A percentile compares a stretch with the other conserved stretches of the same genome.
phyloP scores from a whole-genome alignment of 2,329 filamentous ascomycete species.

The Sarocladium oryzae region DNA sequence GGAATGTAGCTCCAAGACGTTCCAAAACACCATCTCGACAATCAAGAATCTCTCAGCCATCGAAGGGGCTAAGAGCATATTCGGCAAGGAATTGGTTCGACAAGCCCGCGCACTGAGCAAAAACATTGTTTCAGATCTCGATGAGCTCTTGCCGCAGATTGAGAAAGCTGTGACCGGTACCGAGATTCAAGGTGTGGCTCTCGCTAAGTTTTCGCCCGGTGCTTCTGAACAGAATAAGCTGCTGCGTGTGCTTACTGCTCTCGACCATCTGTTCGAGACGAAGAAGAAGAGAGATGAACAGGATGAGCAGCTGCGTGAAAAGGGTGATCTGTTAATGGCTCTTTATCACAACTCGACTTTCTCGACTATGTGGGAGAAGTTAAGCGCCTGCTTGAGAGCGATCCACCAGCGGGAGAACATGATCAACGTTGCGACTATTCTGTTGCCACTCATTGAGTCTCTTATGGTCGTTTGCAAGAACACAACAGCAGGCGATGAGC shows the following conservation, averaged over 20 bases:
- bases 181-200: constrained; percentile 88
- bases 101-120: constrained; percentile 82
- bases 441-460: constrained; percentile 89
- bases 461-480: constrained; percentile 99
- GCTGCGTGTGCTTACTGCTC: constrained; percentile 81
- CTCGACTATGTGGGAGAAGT: constrained; percentile 81
- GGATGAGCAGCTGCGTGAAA: constrained; percentile 43
- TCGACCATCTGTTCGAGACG: constrained; percentile 91
- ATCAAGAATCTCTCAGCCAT: constrained; percentile 97
- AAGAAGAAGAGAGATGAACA: constrained; percentile 58
- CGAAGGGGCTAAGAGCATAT: constrained; percentile 79
- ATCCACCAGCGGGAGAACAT: constrained; percentile 92
- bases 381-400: constrained; percentile 80
- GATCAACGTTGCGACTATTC: constrained; percentile 93
- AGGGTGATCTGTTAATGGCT: constrained; percentile 77
- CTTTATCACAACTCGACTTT: constrained; percentile 91
- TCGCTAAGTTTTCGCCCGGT: constrained; percentile 92
- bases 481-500: constrained; percentile 71
- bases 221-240: constrained; percentile 97
- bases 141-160: constrained; percentile 80
- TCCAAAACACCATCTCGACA: constrained; percentile 95
- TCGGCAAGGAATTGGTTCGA: constrained; percentile 85
- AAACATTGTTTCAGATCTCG: constrained; percentile 76
- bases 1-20: constrained; percentile 95
- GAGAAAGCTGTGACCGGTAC: constrained; percentile 80